Evolutionary conservation across 2,329 filamentous ascomycete genomes (phyloP).

Genomic region (Epichloe gansuensis): DNA sequence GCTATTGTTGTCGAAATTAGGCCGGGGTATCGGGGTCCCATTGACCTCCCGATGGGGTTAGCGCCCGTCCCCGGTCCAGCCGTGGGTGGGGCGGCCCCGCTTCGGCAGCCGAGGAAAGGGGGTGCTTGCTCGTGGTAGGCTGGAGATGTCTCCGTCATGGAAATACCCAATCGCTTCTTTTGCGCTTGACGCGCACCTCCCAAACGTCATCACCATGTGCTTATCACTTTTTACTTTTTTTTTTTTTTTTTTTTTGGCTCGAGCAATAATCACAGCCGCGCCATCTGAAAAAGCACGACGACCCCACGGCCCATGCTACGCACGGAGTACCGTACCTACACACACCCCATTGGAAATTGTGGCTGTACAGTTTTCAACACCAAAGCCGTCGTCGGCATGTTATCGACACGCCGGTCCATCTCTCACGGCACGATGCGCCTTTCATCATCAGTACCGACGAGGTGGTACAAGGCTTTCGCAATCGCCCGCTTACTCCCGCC

Average conservation of each 20-base stretch:
- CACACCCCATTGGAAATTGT: neutral
- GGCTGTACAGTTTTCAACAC: neutral
- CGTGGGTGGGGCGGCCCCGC: neutral
- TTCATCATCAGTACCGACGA: neutral
- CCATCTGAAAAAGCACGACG: neutral
- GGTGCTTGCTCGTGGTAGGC: neutral
- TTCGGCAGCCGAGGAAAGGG: neutral
- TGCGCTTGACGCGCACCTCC: neutral
- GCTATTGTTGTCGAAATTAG: slow-evolving; percentile 21
- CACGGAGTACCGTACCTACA: neutral
- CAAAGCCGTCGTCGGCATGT: neutral
- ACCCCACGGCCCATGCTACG: neutral
- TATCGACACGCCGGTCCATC: neutral
- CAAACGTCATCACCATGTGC: neutral
- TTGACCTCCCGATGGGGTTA: slow-evolving; percentile 16
- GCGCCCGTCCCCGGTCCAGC: slow-evolving; percentile 15
- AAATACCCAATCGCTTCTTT: neutral
- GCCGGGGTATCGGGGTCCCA: slow-evolving; percentile 12
- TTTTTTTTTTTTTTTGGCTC: neutral
- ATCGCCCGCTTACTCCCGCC: neutral
- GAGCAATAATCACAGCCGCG: neutral
- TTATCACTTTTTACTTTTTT: neutral
- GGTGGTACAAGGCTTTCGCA: slow-evolving; percentile 2
- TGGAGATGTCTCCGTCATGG: neutral
- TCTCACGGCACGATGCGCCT: neutral